A percentile compares a stretch with the other conserved stretches of the same genome.
phyloP scores from a whole-genome alignment of 768 basidiomycete species.

The Phylloporus sp. region DNA sequence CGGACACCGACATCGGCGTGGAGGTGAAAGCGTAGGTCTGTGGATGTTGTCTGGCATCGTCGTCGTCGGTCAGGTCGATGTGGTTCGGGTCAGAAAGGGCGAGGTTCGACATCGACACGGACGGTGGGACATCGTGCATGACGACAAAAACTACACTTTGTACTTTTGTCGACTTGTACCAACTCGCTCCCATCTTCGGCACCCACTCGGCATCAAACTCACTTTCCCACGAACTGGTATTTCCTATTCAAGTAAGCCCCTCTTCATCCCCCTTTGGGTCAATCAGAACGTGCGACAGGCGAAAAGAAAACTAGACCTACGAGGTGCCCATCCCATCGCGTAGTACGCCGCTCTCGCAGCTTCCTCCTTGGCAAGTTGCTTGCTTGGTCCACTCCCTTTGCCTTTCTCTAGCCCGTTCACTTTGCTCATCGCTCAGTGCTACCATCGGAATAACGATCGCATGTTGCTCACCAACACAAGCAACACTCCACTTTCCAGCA shows the following conservation, averaged over 20 bases:
- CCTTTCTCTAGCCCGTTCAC: slow-evolving; percentile 71
- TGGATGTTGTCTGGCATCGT: slow-evolving; percentile 52
- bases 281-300: not conserved
- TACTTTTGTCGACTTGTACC: too few species aligned
- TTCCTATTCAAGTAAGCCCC: slow-evolving; percentile 20
- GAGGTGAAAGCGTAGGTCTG: slow-evolving; percentile 21
- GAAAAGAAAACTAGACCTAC: slow-evolving; percentile 22
- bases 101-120: slow-evolving; percentile 33
- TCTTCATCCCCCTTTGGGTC: slow-evolving; percentile 14
- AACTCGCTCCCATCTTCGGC: slow-evolving; percentile 23
- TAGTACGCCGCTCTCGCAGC: slow-evolving; percentile 68
- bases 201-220: slow-evolving; percentile 21
- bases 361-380: slow-evolving; percentile 75
- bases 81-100: slow-evolving; percentile 43
- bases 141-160: too few species aligned
- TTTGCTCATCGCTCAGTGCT: slow-evolving; percentile 23
- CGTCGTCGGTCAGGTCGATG: slow-evolving; percentile 70
- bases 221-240: slow-evolving; percentile 16
- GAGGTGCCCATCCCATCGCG: slow-evolving; percentile 68
- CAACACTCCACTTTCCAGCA: slow-evolving; percentile 60
- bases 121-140: slow-evolving; percentile 28
- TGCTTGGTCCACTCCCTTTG: slow-evolving; percentile 57
- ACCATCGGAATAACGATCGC: not conserved
- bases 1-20: slow-evolving; percentile 17
- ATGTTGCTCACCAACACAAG: slow-evolving; percentile 56